A percentile compares a stretch with the other conserved stretches of the same genome.
phyloP scores from a whole-genome alignment of 1,284 basidiomycete species.

The Chiua sp. region DNA sequence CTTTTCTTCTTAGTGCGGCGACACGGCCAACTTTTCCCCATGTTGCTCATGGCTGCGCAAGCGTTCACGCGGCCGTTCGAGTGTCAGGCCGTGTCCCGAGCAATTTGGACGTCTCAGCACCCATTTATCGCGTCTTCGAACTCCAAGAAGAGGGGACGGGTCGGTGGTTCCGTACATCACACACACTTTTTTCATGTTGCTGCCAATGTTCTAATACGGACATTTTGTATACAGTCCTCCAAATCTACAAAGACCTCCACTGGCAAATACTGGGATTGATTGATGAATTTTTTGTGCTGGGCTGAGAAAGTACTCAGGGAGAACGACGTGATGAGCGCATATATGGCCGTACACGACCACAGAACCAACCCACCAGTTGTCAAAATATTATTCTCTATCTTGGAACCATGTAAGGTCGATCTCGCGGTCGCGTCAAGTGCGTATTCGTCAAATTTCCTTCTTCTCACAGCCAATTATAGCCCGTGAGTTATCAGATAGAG shows the following conservation, averaged over 20 bases:
- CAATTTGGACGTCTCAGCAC: constrained; percentile 79
- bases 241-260: too few relatives aligned
- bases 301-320: too few relatives aligned
- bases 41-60: constrained; percentile 82
- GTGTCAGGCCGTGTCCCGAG: constrained; percentile 85
- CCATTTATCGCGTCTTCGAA: constrained; percentile 57
- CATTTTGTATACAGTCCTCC: too few relatives aligned
- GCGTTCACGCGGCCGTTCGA: constrained; percentile 72
- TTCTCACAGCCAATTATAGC: neutral
- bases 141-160: constrained; percentile 60
- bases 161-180: constrained; percentile 77
- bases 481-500: neutral
- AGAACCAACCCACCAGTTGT: too few relatives aligned
- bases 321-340: too few relatives aligned
- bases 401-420: neutral
- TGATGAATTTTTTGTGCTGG: too few relatives aligned
- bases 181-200: neutral
- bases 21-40: constrained; percentile 77
- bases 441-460: neutral
- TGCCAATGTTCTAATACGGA: neutral
- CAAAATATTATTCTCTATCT: too few relatives aligned
- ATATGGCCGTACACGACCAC: too few relatives aligned
- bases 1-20: constrained; percentile 68
- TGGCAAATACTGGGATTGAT: too few relatives aligned
- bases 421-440: neutral